These are phyloP conservation scores for Seiridium unicorne DNA, from an alignment of 2,329 filamentous ascomycete genomes.

Conservation along the genomic window DNA sequence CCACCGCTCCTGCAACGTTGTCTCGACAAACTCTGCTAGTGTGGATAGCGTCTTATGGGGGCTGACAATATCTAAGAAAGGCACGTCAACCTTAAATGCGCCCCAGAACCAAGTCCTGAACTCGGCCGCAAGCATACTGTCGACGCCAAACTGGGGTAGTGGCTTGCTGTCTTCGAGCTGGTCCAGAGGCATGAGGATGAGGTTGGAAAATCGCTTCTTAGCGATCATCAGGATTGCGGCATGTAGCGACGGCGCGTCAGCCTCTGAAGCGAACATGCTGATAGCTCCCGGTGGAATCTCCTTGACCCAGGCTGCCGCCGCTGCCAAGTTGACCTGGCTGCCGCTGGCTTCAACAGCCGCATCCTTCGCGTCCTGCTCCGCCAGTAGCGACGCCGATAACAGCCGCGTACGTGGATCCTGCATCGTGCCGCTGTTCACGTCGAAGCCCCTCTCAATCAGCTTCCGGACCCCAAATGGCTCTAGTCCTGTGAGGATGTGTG, in stretches of 20 bases:
- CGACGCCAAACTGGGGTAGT: slow-evolving; percentile 25
- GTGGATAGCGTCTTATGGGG: too few species aligned
- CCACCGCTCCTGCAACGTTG: too few species aligned
- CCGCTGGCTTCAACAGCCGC: neutral
- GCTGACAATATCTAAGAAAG: slow-evolving; percentile 23
- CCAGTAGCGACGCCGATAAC: neutral
- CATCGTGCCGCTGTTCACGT: neutral
- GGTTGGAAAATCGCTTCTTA: slow-evolving; percentile 12
- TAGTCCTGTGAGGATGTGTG: slow-evolving; percentile 20
- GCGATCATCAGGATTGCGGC: slow-evolving; percentile 6
- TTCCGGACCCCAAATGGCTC: slow-evolving; percentile 11
- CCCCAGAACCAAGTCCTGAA: slow-evolving; percentile 31
- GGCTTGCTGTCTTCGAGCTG: slow-evolving; percentile 13
- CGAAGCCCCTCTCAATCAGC: neutral
- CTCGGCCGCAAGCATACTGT: slow-evolving; percentile 35
- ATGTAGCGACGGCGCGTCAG: slow-evolving; percentile 15
- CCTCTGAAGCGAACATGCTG: slow-evolving; percentile 11
- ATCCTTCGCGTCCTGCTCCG: slow-evolving; percentile 13
- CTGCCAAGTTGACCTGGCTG: neutral
- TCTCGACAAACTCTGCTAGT: too few species aligned
- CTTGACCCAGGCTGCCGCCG: neutral
- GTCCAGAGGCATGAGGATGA: slow-evolving; percentile 11
- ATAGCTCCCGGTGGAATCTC: neutral
- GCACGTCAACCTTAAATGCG: slow-evolving; percentile 29
- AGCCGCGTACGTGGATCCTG: slow-evolving; percentile 11